Conservation (phyloP, 805 yeast species). For the Isabelozyma gotoi region DNA sequence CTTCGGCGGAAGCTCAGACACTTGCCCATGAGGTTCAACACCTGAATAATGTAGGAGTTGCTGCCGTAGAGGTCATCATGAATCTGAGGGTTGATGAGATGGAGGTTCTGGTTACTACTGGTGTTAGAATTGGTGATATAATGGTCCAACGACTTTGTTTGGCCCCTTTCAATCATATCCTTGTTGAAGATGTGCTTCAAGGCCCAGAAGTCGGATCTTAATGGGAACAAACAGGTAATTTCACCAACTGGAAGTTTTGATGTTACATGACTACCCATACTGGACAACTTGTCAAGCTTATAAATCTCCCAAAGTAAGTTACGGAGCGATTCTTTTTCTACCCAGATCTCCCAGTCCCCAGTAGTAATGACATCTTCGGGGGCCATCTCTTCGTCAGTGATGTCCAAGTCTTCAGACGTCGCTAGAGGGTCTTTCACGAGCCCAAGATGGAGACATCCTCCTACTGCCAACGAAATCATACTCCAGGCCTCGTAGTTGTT, state of each 20-base stretch:
- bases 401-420: conserved; percentile 1
- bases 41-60: conserved; percentile 11
- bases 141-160: conserved; percentile 3
- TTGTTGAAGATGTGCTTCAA: conserved; percentile 2
- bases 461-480: conserved; percentile 11
- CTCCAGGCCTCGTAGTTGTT: conserved; percentile 16
- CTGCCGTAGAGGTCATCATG: conserved; percentile 7
- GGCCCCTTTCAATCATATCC: conserved; percentile 6
- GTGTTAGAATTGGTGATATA: background rate
- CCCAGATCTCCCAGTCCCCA: conserved; percentile 10
- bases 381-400: background rate
- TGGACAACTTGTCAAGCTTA: conserved; percentile 11
- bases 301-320: conserved; percentile 15
- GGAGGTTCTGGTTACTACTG: background rate
- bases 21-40: conserved; percentile 10
- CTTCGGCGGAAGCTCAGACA: conserved; percentile 9
- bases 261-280: conserved; percentile 11
- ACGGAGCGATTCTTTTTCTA: conserved; percentile 9
- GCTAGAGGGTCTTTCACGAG: conserved; percentile 7
- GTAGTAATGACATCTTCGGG: background rate
- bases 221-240: conserved; percentile 9
- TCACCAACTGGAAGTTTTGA: conserved; percentile 10
- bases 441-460: conserved; percentile 14
- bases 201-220: conserved; percentile 9
- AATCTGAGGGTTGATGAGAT: background rate